These are phyloP conservation scores for Pythium rishiriense DNA, from an alignment of 352 stramenopile genomes.

Conservation along the genomic window DNA sequence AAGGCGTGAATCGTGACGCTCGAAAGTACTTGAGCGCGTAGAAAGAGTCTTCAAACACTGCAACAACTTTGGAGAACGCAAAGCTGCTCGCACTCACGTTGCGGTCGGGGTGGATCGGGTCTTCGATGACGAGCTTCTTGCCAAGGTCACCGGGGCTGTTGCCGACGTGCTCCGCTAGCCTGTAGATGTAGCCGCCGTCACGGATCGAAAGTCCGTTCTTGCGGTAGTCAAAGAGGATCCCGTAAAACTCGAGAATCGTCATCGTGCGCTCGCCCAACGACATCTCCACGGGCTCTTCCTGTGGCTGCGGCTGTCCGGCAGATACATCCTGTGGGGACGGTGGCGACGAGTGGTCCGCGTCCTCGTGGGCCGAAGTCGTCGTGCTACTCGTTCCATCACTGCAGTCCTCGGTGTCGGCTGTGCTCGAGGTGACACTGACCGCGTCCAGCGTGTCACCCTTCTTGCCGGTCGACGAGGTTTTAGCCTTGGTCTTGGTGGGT, in stretches of 20 bases:
- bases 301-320: neutral
- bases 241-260: constrained; percentile 85
- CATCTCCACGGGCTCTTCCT: constrained; percentile 17
- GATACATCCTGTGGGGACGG: constrained; percentile 1
- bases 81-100: constrained; percentile 89
- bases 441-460: constrained; percentile 39
- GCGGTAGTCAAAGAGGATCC: constrained; percentile 83
- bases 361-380: constrained; percentile 25
- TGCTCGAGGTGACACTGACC: constrained; percentile 77
- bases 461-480: neutral
- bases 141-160: constrained; percentile 35
- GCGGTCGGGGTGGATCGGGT: constrained; percentile 85
- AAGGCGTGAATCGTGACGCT: constrained; percentile 70
- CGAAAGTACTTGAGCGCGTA: constrained; percentile 87
- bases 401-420: constrained; percentile 77
- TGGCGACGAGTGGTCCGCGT: constrained; percentile 8
- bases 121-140: constrained; percentile 85
- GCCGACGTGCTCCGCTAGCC: constrained; percentile 55
- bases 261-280: constrained; percentile 75
- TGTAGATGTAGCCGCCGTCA: constrained; percentile 86
- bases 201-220: constrained; percentile 85
- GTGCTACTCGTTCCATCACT: constrained; percentile 28
- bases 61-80: constrained; percentile 82
- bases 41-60: constrained; percentile 84
- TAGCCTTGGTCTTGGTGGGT: constrained; percentile 4